phyloP scores from a whole-genome alignment of 305 asterid genomes.

The Caryopteris hybrid region DNA sequence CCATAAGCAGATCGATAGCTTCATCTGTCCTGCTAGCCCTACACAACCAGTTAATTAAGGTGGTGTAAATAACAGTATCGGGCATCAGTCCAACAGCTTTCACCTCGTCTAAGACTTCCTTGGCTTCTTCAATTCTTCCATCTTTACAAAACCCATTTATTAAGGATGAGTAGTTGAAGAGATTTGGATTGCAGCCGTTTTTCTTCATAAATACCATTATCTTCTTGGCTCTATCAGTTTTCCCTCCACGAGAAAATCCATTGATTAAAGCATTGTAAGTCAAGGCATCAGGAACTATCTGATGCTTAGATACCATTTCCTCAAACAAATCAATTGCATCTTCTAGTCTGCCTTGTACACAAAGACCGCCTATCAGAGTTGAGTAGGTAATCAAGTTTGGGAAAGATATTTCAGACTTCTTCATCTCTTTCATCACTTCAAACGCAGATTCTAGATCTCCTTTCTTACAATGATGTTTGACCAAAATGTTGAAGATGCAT shows the following conservation, averaged over 20 bases:
- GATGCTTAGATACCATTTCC: slow-evolving; percentile 81
- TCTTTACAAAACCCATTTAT: slow-evolving; percentile 71
- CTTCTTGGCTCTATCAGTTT: slow-evolving; percentile 57
- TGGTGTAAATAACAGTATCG: slow-evolving; percentile 67
- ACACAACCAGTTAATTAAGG: slow-evolving; percentile 60
- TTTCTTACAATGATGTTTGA: slow-evolving; percentile 74
- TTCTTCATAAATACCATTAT: slow-evolving; percentile 78
- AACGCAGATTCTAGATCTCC: slow-evolving; percentile 69
- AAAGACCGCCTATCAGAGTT: slow-evolving; percentile 77
- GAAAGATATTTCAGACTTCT: slow-evolving; percentile 46
- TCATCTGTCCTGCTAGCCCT: slow-evolving; percentile 53
- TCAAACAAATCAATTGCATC: slow-evolving; percentile 69
- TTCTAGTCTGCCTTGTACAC: slow-evolving; percentile 54
- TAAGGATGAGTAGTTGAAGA: slow-evolving; percentile 61
- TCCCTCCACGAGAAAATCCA: slow-evolving; percentile 67
- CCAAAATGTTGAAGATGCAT: slow-evolving; percentile 85
- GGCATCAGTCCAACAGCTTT: slow-evolving; percentile 49
- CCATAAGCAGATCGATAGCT: slow-evolving; percentile 66
- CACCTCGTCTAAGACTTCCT: slow-evolving; percentile 49
- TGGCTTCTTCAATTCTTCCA: slow-evolving; percentile 66
- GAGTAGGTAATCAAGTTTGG: slow-evolving; percentile 91
- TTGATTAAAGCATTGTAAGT: slow-evolving; percentile 70
- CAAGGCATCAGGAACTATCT: slow-evolving; percentile 74
- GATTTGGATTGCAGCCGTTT: slow-evolving; percentile 78
- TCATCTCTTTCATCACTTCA: slow-evolving; percentile 76